Evolutionary conservation across 495 filamentous ascomycete genomes (phyloP).

Genomic region (Aspergillus nanangensis): DNA sequence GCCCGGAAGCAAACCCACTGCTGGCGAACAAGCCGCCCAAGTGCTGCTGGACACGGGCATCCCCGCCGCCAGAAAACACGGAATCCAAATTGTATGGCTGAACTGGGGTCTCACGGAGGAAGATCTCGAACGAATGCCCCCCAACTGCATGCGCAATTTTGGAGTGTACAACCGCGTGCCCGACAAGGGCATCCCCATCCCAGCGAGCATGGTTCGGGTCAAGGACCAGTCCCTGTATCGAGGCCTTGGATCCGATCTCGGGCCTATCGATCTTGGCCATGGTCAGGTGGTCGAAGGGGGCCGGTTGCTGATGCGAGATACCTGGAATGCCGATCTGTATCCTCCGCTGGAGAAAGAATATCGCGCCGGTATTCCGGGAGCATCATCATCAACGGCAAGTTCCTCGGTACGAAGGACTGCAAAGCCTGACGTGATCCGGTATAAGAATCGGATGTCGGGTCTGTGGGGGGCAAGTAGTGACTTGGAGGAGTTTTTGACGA

Average conservation of each 20-base stretch:
- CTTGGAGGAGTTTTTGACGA: conserved; percentile 29
- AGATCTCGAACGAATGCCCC: conserved; percentile 47
- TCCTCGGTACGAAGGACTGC: conserved; percentile 2
- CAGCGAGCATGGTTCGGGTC: background rate
- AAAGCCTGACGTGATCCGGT: conserved; percentile 43
- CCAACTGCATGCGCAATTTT: conserved; percentile 44
- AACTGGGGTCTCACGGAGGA: conserved; percentile 56
- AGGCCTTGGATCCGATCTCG: conserved; percentile 39
- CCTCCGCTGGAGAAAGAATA: conserved; percentile 36
- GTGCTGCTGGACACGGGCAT: conserved; percentile 28
- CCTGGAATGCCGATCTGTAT: conserved; percentile 52
- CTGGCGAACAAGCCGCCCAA: conserved; percentile 4
- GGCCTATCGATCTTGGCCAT: conserved; percentile 29
- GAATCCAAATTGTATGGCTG: conserved; percentile 51
- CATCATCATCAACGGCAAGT: no score
- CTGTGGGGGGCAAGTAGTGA: conserved; percentile 38
- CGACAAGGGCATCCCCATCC: background rate
- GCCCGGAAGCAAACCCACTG: conserved; percentile 21
- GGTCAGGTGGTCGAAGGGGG: conserved; percentile 38
- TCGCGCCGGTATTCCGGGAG: conserved; percentile 13
- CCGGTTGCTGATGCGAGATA: conserved; percentile 43
- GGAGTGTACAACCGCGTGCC: conserved; percentile 9
- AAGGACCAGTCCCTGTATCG: conserved; percentile 18
- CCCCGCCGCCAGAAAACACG: conserved; percentile 39
- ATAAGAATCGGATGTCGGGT: conserved; percentile 56